phyloP scores from a whole-genome alignment of 768 basidiomycete genomes.

The Kwoniella shandongensis region DNA sequence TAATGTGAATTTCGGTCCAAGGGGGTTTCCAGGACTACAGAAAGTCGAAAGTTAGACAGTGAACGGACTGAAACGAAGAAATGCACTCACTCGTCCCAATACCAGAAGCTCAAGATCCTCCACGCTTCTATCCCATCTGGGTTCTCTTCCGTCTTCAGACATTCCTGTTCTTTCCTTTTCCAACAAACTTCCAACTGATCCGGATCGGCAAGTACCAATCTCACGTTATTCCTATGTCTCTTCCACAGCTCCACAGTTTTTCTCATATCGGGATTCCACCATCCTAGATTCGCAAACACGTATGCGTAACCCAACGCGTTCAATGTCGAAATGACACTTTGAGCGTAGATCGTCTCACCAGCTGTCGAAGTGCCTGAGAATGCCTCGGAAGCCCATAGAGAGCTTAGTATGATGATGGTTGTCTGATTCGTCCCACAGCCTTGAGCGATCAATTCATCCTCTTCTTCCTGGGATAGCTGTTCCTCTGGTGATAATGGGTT shows the following conservation, averaged over 20 bases:
- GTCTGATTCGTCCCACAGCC: constrained; percentile 45
- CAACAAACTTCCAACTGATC: constrained; percentile 37
- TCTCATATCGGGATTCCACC: constrained; percentile 43
- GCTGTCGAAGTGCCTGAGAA: constrained; percentile 26
- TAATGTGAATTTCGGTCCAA: constrained; percentile 39
- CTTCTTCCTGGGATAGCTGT: constrained; percentile 16
- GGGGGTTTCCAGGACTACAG: constrained; percentile 35
- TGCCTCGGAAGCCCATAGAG: constrained; percentile 41
- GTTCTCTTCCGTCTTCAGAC: constrained; percentile 29
- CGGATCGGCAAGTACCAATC: constrained; percentile 41
- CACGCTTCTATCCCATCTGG: constrained; percentile 37
- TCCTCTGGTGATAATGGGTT: constrained; percentile 5
- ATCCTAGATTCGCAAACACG: constrained; percentile 41
- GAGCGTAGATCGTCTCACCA: constrained; percentile 38
- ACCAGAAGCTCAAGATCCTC: constrained; percentile 42
- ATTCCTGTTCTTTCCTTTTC: constrained; percentile 20
- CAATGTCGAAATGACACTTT: constrained; percentile 39
- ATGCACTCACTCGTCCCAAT: constrained; percentile 44
- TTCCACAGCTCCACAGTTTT: constrained; percentile 37
- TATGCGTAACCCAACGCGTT: constrained; percentile 37
- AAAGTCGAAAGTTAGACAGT: neutral
- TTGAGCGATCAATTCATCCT: constrained; percentile 16
- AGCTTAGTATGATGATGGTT: constrained; percentile 39
- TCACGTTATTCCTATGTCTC: constrained; percentile 29
- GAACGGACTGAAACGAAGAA: neutral